A percentile compares a stretch with the other conserved stretches of the same genome.
Conservation (phyloP, 805 yeast genomes). For the Ogataea ganodermae region DNA sequence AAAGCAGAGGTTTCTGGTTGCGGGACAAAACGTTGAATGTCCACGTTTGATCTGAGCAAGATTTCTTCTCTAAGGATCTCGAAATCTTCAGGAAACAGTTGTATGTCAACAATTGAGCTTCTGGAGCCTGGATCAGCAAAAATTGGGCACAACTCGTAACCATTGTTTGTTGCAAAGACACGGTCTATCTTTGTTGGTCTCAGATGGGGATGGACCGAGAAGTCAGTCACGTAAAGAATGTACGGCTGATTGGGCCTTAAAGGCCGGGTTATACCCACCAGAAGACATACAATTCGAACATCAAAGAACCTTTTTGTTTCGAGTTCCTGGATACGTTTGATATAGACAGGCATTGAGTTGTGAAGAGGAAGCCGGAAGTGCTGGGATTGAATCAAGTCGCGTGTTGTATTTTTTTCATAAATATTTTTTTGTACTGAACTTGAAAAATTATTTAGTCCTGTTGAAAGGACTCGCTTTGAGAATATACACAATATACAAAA, state of each 20-base stretch:
- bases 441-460: constrained; percentile 21
- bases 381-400: too few species aligned
- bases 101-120: constrained; percentile 6
- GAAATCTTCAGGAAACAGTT: constrained; percentile 8
- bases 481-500: constrained; percentile 23
- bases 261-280: constrained; percentile 25
- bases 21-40: not conserved
- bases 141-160: not conserved
- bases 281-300: constrained; percentile 18
- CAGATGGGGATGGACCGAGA: constrained; percentile 10
- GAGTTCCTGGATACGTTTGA: not conserved
- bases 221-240: constrained; percentile 28
- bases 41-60: not conserved
- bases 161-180: not conserved
- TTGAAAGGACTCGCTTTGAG: constrained; percentile 21
- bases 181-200: constrained; percentile 4
- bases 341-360: too few species aligned
- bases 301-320: not conserved
- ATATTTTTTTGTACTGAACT: too few species aligned
- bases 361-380: too few species aligned
- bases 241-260: constrained; percentile 15
- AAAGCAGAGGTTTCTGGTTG: not conserved
- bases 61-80: not conserved
- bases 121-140: not conserved
- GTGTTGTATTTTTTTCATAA: too few species aligned